Evolutionary conservation across 1,284 basidiomycete species (phyloP), one percentile per base, ranked within the genome.

Genomic region (Phellopilus nigrolimitatus): DNA sequence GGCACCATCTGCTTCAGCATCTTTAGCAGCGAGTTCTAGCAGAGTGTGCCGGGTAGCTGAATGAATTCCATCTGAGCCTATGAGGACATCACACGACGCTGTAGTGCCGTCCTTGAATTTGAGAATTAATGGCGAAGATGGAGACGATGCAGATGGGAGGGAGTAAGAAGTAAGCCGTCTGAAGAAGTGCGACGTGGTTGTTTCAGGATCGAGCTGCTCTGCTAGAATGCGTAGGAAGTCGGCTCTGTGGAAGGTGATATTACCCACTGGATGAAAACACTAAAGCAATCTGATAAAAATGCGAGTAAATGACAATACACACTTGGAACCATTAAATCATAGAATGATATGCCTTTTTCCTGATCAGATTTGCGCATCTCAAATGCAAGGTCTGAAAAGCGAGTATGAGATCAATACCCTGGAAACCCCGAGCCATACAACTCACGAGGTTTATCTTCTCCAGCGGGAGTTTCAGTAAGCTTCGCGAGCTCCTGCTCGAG

Each of bases 1-100:
- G 21, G 30, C 39, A 2, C 58, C 61, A 12, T 57, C 51, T 9
- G 40, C 41, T 7, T 45, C 45, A 49, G 46, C 49, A 27, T 40
- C 47, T 15, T 25, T n/a, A 9, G 39, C 39, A 21, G 41, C 36
- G 10, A 36, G 21, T n/a, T 50, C 21, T 7, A 37, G 17, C 38
- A 54, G 30, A 5, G n/a, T 43, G 27, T 38, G 47, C 24, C 52
- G 62, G 2, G 64, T 63, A 3, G 56, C 58, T 0, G 66, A 69
- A 44, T 64, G 64, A 46, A 71, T 57, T 0, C 78, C 77, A 53
- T 79, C 77, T 0, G 75, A 73, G 21, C 74, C 78, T 17, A 79
- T 63, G n/a, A 78, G 66, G 8, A 78, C 36, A 53, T 79, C 75
- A 55, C 71, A 75, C 9, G 39, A 15, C 34, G 71, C 68, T 0